These are phyloP conservation scores for Paramecium pentaurelia DNA, from an alignment of 73 alveolate genomes.

Conservation along the genomic window DNA sequence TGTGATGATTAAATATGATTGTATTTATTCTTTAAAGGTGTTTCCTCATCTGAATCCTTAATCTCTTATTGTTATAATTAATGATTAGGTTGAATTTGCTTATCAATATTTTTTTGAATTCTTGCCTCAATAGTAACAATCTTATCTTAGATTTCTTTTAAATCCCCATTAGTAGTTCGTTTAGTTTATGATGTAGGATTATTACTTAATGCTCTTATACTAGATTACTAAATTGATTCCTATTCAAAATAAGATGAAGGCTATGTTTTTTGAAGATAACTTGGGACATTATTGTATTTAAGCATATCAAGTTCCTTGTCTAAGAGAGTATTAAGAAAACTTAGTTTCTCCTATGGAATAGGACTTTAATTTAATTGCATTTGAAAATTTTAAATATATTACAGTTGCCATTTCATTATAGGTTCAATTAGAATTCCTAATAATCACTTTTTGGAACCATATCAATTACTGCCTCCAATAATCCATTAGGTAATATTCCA, in stretches of 20 bases:
- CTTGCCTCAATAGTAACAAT: neutral
- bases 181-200: constrained; percentile 3
- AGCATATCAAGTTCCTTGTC: constrained; percentile 25
- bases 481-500: constrained; percentile 13
- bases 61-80: neutral
- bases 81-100: neutral
- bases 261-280: neutral
- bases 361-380: neutral
- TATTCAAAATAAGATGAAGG: constrained; percentile 16
- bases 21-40: constrained; percentile 30
- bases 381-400: neutral
- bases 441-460: constrained; percentile 30
- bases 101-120: constrained; percentile 17
- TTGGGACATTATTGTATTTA: neutral
- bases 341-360: constrained; percentile 3
- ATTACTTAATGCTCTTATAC: constrained; percentile 24
- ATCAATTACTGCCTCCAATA: constrained; percentile 12
- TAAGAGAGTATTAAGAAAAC: constrained; percentile 12
- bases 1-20: neutral
- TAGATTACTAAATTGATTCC: neutral
- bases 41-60: constrained; percentile 31
- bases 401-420: neutral
- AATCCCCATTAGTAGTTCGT: neutral
- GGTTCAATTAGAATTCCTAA: constrained; percentile 21
- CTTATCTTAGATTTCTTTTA: neutral